Conservation (phyloP, 352 stramenopile species). For the Phytophthora chlamydospora region DNA sequence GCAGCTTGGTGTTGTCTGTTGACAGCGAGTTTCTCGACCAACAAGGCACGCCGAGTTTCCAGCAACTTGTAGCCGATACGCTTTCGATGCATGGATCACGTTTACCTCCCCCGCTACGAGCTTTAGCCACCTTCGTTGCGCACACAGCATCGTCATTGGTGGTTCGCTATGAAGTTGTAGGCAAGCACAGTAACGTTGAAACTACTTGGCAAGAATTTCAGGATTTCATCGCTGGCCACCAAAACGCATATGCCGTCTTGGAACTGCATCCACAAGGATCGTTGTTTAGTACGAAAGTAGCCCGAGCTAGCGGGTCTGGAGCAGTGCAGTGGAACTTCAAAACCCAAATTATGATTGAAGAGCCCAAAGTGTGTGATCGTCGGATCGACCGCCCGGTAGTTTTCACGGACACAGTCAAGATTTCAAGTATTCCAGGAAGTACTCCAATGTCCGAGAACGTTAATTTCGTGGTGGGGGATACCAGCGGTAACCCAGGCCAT, state of each 20-base stretch:
- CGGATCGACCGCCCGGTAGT: constrained; percentile 74
- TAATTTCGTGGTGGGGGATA: constrained; percentile 48
- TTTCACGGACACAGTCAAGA: constrained; percentile 78
- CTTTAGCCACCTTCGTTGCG: constrained; percentile 55
- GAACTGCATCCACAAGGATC: constrained; percentile 74
- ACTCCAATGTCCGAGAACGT: constrained; percentile 45
- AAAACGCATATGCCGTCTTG: constrained; percentile 70
- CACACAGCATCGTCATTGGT: constrained; percentile 59
- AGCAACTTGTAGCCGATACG: constrained; percentile 58
- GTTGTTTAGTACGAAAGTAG: constrained; percentile 55
- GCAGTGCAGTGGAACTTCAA: constrained; percentile 71
- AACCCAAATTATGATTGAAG: constrained; percentile 49
- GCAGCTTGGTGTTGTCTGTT: constrained; percentile 63
- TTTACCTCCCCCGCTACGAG: constrained; percentile 30
- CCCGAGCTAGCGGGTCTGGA: constrained; percentile 52
- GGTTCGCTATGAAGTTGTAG: constrained; percentile 73
- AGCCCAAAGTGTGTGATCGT: constrained; percentile 52
- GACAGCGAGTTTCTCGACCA: constrained; percentile 60
- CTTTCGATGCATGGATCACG: constrained; percentile 33
- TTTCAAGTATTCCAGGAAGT: constrained; percentile 51
- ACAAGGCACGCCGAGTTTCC: constrained; percentile 50
- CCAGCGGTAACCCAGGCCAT: constrained; percentile 36
- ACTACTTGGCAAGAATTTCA: constrained; percentile 71
- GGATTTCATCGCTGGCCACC: constrained; percentile 55
- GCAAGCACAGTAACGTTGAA: constrained; percentile 47